A percentile compares a stretch with the other conserved stretches of the same genome.
Evolutionary conservation across 2,329 filamentous ascomycete species (phyloP).

Genomic region (Colletotrichum ledebouriae): DNA sequence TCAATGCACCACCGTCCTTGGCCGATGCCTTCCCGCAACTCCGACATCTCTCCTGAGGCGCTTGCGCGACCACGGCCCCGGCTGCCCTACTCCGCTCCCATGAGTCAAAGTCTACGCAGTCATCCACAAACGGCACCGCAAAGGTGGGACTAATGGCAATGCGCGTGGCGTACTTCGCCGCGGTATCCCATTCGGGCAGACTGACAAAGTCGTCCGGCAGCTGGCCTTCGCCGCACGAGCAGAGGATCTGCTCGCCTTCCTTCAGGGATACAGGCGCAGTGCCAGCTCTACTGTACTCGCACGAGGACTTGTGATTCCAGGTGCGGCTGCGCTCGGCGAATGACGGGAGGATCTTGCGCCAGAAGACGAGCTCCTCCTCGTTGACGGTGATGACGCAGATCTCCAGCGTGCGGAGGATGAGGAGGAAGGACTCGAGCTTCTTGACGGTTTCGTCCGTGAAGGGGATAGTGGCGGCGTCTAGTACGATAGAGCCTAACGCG

Average conservation of each 20-base stretch:
- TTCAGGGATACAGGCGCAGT: slow-evolving; percentile 56
- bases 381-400: slow-evolving; percentile 56
- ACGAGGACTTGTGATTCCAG: slow-evolving; percentile 57
- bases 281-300: slow-evolving; percentile 57
- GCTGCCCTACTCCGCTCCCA: slow-evolving; percentile 1
- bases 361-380: slow-evolving; percentile 70
- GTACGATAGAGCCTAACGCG: slow-evolving; percentile 56
- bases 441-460: slow-evolving; percentile 54
- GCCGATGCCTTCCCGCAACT: slow-evolving; percentile 53
- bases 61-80: neutral
- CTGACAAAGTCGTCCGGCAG: slow-evolving; percentile 56
- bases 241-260: slow-evolving; percentile 55
- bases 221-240: slow-evolving; percentile 60
- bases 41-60: slow-evolving; percentile 49
- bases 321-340: slow-evolving; percentile 64
- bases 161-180: slow-evolving; percentile 62
- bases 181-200: slow-evolving; percentile 59
- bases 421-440: slow-evolving; percentile 55
- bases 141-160: slow-evolving; percentile 70
- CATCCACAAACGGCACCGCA: slow-evolving; percentile 58
- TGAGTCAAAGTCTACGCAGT: slow-evolving; percentile 49
- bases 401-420: slow-evolving; percentile 53
- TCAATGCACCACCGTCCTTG: slow-evolving; percentile 50
- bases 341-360: slow-evolving; percentile 60
- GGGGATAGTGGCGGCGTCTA: slow-evolving; percentile 63